Evolutionary conservation across 1,284 basidiomycete species (phyloP), one percentile per base, ranked within the genome.

Genomic region (Boletus sp.): DNA sequence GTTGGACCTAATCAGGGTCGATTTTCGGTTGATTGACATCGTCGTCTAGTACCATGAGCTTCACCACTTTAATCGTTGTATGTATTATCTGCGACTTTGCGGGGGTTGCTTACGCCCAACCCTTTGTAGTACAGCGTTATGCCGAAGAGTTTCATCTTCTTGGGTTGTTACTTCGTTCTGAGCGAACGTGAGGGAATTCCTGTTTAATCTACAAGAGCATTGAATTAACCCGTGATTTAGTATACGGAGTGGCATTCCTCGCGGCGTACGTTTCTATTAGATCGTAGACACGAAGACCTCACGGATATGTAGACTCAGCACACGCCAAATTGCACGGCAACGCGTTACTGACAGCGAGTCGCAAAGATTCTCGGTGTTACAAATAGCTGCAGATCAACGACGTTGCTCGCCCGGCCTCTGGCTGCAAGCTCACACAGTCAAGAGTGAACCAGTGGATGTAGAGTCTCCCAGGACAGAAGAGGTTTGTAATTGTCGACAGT

Each of bases 191-290:
- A 55, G 79, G 61, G 29, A 8, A 35, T 5, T 8, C 9, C 19
- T 22, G 12, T 16, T 34, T 7, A 10, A 23, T 7, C 8, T 17
- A 27, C n/a, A n/a, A n/a, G 16, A 13, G n/a, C 22, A 36, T 41
- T 35, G 33, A 33, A 37, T 33, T 46, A 41, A 45, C 40, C 20
- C 27, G 19, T 47, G 32, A 41, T 46, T 2, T 49, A 85, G 83
- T 84, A 25, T 86, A 84, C 56, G 79, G 76, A 1, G 78, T 82
- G 47, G 85, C 83, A 5, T 82, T 82, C 60, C 70, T 85, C 57
- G 80, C 82, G 47, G 81, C 83, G 80, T 84, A 58, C 49, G 78
- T 58, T 9, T 37, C 16, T n/a, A 16, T 16, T 16, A 5, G 7
- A 19, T 2, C 9, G 26, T 54, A 17, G 49, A 19, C 29, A 19